A percentile compares a stretch with the other conserved stretches of the same genome.
Evolutionary conservation across 2,329 filamentous ascomycete genomes (phyloP).

Genomic region (Trichocomaceae sp.): DNA sequence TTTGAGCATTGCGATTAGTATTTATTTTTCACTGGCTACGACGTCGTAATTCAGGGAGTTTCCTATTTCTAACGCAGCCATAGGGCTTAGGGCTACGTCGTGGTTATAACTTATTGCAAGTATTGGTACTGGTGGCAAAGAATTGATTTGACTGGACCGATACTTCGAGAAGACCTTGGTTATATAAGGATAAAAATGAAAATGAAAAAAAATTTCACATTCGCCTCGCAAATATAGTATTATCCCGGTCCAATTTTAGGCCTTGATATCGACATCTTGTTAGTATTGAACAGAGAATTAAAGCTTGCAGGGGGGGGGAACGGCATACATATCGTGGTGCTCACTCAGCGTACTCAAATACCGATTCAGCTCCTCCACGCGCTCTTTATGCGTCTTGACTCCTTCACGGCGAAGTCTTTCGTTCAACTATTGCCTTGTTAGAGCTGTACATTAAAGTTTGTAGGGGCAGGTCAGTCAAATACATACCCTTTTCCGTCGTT

Average conservation of each 20-base stretch:
- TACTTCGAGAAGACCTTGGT: not conserved
- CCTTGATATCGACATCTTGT: conserved; percentile 11
- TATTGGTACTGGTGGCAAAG: not conserved
- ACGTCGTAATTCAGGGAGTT: too few relatives aligned
- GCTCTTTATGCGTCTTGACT: conserved; percentile 93
- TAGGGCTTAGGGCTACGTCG: not conserved
- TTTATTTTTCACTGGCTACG: too few relatives aligned
- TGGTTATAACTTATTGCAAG: not conserved
- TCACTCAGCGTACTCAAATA: conserved; percentile 89
- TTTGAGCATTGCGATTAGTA: not conserved
- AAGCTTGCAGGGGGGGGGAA: not conserved
- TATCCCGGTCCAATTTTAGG: conserved; percentile 32
- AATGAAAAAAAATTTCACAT: not conserved
- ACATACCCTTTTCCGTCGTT: conserved; percentile 69
- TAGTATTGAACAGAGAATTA: not conserved
- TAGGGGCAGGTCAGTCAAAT: not conserved
- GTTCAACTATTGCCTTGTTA: conserved; percentile 57
- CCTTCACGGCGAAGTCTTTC: conserved; percentile 76
- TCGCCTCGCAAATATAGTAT: too few relatives aligned
- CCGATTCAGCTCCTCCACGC: conserved; percentile 90
- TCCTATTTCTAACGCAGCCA: not conserved
- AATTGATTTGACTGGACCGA: not conserved
- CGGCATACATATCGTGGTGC: conserved; percentile 82
- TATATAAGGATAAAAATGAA: too few relatives aligned
- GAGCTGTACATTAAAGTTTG: not conserved